A percentile compares a stretch with the other conserved stretches of the same genome.
Evolutionary conservation across 2,329 filamentous ascomycete species (phyloP).

Genomic region (Alternaria brassicae): DNA sequence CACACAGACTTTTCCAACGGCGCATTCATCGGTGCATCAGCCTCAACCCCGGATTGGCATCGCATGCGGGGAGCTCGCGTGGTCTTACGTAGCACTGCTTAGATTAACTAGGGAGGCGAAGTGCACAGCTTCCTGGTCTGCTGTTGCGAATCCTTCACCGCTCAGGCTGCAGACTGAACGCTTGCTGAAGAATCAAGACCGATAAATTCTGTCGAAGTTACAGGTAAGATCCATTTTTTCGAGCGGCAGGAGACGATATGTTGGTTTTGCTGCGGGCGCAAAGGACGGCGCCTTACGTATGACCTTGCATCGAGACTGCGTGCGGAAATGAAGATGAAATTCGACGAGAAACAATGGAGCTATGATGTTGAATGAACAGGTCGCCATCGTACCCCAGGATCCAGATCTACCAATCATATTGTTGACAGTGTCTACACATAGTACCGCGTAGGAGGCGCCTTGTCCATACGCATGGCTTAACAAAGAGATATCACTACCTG

Average conservation of each 20-base stretch:
- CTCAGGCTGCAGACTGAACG: not conserved
- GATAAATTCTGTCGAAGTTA: not conserved
- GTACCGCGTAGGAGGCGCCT: not conserved
- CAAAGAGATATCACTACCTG: not conserved
- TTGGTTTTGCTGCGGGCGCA: not conserved
- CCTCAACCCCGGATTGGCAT: not conserved
- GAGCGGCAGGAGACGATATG: not conserved
- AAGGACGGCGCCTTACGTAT: not conserved
- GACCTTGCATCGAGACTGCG: not conserved
- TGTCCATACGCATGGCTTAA: not conserved
- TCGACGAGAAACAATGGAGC: not conserved
- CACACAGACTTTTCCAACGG: constrained; percentile 8
- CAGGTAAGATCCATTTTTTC: not conserved
- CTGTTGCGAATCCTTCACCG: constrained; percentile 10
- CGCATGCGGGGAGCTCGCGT: constrained; percentile 25
- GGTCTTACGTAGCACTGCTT: constrained; percentile 13
- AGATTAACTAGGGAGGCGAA: not conserved
- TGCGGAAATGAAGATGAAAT: not conserved
- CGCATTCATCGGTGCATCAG: not conserved
- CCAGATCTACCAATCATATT: not conserved
- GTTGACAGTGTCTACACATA: not conserved
- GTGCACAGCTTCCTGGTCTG: not conserved
- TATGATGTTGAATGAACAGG: not conserved
- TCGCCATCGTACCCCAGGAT: not conserved
- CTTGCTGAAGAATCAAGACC: not conserved